These are phyloP conservation scores for Agaricus sinodeliciosus DNA, from an alignment of 768 basidiomycete genomes.

Conservation along the genomic window DNA sequence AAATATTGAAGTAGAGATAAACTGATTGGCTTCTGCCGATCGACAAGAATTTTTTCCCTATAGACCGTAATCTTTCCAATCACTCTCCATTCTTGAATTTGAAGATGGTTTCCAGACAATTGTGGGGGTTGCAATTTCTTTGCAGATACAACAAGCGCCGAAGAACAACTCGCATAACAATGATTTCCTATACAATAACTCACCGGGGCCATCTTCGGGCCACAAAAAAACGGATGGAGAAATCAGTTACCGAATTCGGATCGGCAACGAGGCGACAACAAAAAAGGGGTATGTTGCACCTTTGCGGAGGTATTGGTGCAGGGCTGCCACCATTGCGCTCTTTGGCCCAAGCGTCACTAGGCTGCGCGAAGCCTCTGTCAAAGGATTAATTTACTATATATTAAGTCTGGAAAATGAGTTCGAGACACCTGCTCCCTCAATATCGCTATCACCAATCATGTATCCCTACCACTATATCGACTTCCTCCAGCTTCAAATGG, in stretches of 20 bases:
- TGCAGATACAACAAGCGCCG: not conserved
- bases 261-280: slow-evolving; percentile 21
- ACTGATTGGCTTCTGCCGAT: not conserved
- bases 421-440: not conserved
- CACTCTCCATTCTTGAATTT: not conserved
- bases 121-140: not conserved
- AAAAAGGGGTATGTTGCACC: slow-evolving; percentile 12
- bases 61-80: not conserved
- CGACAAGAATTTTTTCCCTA: not conserved
- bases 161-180: not conserved
- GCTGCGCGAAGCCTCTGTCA: slow-evolving; percentile 7
- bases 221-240: not conserved
- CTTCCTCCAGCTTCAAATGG: slow-evolving; percentile 7
- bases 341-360: slow-evolving; percentile 9
- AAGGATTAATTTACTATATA: slow-evolving; percentile 10
- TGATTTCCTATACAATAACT: not conserved
- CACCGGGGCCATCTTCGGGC: not conserved
- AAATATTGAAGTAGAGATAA: not conserved
- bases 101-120: not conserved
- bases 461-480: slow-evolving; percentile 4
- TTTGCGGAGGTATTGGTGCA: slow-evolving; percentile 10
- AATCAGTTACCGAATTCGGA: slow-evolving; percentile 6
- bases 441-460: not conserved
- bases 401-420: slow-evolving; percentile 2
- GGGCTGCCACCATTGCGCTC: slow-evolving; percentile 9